phyloP scores from a whole-genome alignment of 345 rosid genomes.

The Mercurialis annua region DNA sequence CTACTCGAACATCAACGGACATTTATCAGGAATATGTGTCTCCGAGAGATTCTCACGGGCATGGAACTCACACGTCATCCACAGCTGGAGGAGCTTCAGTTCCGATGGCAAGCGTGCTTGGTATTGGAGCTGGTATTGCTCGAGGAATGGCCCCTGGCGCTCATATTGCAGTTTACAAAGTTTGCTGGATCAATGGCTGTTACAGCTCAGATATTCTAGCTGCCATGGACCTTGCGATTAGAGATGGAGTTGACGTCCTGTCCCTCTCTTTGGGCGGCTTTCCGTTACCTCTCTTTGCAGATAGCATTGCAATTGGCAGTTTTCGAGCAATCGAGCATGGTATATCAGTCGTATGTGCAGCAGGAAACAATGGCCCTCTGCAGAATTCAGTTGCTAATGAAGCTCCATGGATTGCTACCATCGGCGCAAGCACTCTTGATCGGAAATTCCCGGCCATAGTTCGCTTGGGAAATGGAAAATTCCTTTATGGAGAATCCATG shows the following conservation, averaged over 20 bases:
- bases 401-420: slow-evolving; percentile 88
- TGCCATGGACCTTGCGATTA: slow-evolving; percentile 76
- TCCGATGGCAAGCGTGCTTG: slow-evolving; percentile 61
- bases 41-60: slow-evolving; percentile 77
- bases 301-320: slow-evolving; percentile 84
- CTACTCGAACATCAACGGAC: slow-evolving; percentile 32
- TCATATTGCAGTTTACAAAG: slow-evolving; percentile 81
- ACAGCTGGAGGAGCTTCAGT: slow-evolving; percentile 82
- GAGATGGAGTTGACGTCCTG: slow-evolving; percentile 77
- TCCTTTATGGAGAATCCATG: slow-evolving; percentile 75
- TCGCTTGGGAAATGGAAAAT: slow-evolving; percentile 49
- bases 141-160: slow-evolving; percentile 87
- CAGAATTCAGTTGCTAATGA: slow-evolving; percentile 72
- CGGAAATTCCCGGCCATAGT: slow-evolving; percentile 75
- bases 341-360: slow-evolving; percentile 79
- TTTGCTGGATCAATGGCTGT: slow-evolving; percentile 85
- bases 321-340: slow-evolving; percentile 83
- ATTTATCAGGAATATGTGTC: slow-evolving; percentile 58
- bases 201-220: slow-evolving; percentile 88
- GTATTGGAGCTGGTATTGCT: slow-evolving; percentile 73
- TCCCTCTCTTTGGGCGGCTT: slow-evolving; percentile 89
- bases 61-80: slow-evolving; percentile 88
- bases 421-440: slow-evolving; percentile 91
- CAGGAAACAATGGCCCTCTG: slow-evolving; percentile 87
- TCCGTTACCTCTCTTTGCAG: slow-evolving; percentile 74